These are phyloP conservation scores for Schizochytrium sp. DNA, from an alignment of 108 stramenopile genomes.

Conservation along the genomic window DNA sequence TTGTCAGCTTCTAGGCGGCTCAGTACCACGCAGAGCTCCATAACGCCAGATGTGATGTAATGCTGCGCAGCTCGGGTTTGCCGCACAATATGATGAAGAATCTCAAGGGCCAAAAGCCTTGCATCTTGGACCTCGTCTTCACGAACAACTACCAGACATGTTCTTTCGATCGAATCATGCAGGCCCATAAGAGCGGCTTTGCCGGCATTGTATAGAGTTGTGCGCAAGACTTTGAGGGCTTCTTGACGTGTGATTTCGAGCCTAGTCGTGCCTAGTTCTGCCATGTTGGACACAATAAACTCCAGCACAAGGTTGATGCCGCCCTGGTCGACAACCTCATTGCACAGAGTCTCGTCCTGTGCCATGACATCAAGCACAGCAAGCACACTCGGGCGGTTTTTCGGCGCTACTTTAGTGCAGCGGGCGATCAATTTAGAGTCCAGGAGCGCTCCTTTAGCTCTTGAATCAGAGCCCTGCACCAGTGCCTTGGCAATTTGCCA, in stretches of 20 bases:
- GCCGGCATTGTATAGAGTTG: neutral
- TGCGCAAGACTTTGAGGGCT: neutral
- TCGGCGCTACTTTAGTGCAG: neutral
- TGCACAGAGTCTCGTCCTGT: neutral
- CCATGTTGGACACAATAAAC: neutral
- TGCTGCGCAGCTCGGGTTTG: neutral
- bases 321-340: neutral
- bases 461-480: neutral
- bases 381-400: neutral
- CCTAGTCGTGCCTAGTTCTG: neutral
- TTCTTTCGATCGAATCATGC: neutral
- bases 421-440: neutral
- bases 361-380: neutral
- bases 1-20: neutral
- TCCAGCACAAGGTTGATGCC: neutral
- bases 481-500: constrained; percentile 32
- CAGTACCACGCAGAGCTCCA: constrained; percentile 46
- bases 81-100: neutral
- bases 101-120: neutral
- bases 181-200: neutral
- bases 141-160: neutral
- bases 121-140: neutral
- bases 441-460: neutral
- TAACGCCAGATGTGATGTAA: neutral
- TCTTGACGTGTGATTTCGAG: neutral